Evolutionary conservation across 495 filamentous ascomycete species (phyloP), one percentile per base, ranked within the genome.

Genomic region (Trichoderma gamsii): DNA sequence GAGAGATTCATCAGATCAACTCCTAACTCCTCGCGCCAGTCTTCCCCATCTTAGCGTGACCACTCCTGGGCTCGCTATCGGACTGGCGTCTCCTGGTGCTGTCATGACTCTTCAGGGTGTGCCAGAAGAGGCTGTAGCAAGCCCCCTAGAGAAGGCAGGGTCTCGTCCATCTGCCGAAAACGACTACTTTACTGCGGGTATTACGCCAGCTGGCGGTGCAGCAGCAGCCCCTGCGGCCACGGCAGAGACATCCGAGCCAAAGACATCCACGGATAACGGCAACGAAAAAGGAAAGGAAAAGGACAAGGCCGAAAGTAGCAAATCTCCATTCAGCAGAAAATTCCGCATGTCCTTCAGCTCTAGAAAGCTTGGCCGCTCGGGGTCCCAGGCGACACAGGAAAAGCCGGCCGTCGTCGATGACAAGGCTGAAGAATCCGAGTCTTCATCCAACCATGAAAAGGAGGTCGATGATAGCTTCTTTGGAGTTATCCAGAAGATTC

Each of bases 321-420:
- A 93, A 73, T 87, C 89, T 49, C 82, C 85, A 0, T 96, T 96
- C 73, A 86, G 88, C 4, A 95, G 94, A 80, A 95, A 94, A 73
- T 93, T 97, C 77, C 85, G 88, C 18, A 92, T 93, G 86, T 88
- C 90, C 7, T 90, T 90, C 74, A 85, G 87, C 63, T 85, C 81
- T 73, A 96, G 94, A 81, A 97, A 93, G 70, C 80, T 97, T 6
- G 87, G 87, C 13, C 87, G 90, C 32, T 85, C 85, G 15, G 83
- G 86, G n/a, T 92, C 92, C 3, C 85, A 84, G 0, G 90, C 91
- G 25, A 78, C 82, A 11, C 75, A 76, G 63, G 87, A 87, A 66
- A 97, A 96, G 77, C 90, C 91, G 0, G 84, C 85, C 38, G 83
- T 88, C 0, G 78, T 86, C 1, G 93, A 97, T 71, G 93, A 97